Base-by-base conservation (phyloP, 176 grass and related monocot genomes). In the Pontederia paniculata region DNA sequence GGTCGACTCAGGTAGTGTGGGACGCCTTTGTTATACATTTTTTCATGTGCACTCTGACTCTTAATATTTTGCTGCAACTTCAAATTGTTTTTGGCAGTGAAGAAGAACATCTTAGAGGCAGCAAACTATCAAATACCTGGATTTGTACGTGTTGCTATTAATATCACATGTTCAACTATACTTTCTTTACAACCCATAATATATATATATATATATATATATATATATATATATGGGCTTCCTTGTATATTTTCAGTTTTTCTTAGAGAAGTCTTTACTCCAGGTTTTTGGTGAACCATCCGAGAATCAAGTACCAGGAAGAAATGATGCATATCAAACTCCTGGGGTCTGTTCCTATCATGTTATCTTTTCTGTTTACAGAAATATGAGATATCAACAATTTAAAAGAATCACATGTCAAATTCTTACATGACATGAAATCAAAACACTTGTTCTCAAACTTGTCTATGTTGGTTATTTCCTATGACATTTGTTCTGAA, bases 301-400 rank as follows among this genome's bases (percentile, higher is more conserved):
- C 20, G 59, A 78, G 63, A 63, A 52, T 37, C 55, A 85, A 66
- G 72, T 69, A 74, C 49, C 43, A n/a, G 79, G 90, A 52, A 56
- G 50, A 63, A 50, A 43, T 62, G 72, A 70, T 56, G 55, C 72
- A 71, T 74, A 84, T 18, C 74, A 79, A 70, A 91, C 86, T 70
- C 86, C 93, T 20, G 80, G 83, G 83, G 93, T 91, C 55, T 66
- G 63, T 72, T 76, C n/a, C 67, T 70, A 52, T 37, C 23, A 21
- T 20, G 20, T 45, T n/a, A 13, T 23, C 19, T 48, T 13, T 47
- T 68, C 51, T 20, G 19, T 53, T 51, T 51, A 42, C 28, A 37
- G 28, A 37, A 37, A 37, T 2, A 37, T 37, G 28, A 37, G 28
- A 37, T 37, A 6, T n/a, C n/a, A n/a, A n/a, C n/a, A n/a, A n/a